Evolutionary conservation across 106 monocot species (phyloP), one percentile per base, ranked within the genome.

Genomic region (Dioscorea zingiberensis): DNA sequence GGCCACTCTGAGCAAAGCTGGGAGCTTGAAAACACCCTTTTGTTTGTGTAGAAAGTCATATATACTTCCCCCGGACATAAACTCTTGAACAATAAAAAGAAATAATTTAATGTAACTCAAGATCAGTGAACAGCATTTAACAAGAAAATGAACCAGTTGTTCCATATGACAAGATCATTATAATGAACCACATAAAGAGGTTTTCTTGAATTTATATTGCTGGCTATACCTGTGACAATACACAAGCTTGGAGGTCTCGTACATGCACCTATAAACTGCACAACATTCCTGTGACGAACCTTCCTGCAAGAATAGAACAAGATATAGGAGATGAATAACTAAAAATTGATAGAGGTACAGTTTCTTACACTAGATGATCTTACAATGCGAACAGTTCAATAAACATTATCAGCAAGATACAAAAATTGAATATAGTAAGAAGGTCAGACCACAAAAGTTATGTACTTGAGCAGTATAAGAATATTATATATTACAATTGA

Each of bases 181-280:
- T n/a, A n/a, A n/a, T n/a, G n/a, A n/a, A n/a, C n/a, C n/a, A n/a
- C n/a, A n/a, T n/a, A n/a, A n/a, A n/a, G n/a, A n/a, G n/a, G n/a
- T n/a, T n/a, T n/a, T n/a, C n/a, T n/a, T n/a, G n/a, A n/a, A n/a
- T n/a, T n/a, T n/a, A n/a, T n/a, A n/a, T n/a, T n/a, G n/a, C n/a
- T n/a, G n/a, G n/a, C n/a, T 51, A 44, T 87, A 90, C 90, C 94
- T 68, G 90, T 94, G 19, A 94, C 87, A 70, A 94, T 94, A 73
- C 94, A 94, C 56, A 94, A 56, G 75, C 69, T 77, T 21, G 90
- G 79, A 25, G 90, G 79, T 28, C 66, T n/a, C n/a, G 48, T n/a
- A n/a, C 84, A 94, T 63, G 94, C 90, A 62, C 94, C 94, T 63
- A 94, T 84, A 77, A 94, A 94, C 63, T 90, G 89, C 62, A 94